Evolutionary conservation across 495 filamentous ascomycete genomes (phyloP), one percentile per base, ranked within the genome.

Genomic region (Penicillium antarcticum): DNA sequence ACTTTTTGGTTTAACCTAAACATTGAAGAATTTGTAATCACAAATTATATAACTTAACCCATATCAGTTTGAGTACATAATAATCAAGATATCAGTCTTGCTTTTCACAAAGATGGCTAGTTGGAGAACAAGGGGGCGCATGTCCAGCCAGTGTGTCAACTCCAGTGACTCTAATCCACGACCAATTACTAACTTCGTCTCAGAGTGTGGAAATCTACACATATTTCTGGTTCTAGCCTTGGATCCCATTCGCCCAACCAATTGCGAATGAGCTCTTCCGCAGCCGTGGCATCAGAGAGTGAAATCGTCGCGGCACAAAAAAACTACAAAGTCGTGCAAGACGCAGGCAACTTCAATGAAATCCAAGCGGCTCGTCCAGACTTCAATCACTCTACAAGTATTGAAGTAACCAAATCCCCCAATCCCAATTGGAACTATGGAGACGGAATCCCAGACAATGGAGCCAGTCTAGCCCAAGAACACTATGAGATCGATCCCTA

Each of bases 401-500:
- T 86, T 60, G 70, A 79, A 54, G 81, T 80, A 56, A 92, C 84
- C 10, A 81, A 91, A 58, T 87, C 88, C 1, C 76, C 80, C 1
- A 68, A 82, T 13, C 89, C 91, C 0, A 53, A 76, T 23, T 96
- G 91, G 91, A 76, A 79, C 19, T 77, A 80, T 44, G 91, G 91
- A 1, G 60, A 77, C 11, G 90, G 91, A 45, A 81, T 83, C 16
- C 88, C 86, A 59, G 69, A 83, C 50, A 62, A 67, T 19, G 74
- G 71, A 8, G 67, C 67, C 49, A 66, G 65, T 38, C 66, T 77
- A 34, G 65, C 71, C 12, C 68, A 78, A 52, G 65, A 72, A 16
- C 89, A 92, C 60, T 65, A 87, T 37, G 72, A 83, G 51, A 92
- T 96, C 56, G 85, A 95, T 69, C 91, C 91, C 4, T 89, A 91